Percentiles rank a stretch among this genome's conserved stretches.
These are phyloP conservation scores for Neospora caninum DNA, from an alignment of 169 alveolate species.

Conservation along the genomic window DNA sequence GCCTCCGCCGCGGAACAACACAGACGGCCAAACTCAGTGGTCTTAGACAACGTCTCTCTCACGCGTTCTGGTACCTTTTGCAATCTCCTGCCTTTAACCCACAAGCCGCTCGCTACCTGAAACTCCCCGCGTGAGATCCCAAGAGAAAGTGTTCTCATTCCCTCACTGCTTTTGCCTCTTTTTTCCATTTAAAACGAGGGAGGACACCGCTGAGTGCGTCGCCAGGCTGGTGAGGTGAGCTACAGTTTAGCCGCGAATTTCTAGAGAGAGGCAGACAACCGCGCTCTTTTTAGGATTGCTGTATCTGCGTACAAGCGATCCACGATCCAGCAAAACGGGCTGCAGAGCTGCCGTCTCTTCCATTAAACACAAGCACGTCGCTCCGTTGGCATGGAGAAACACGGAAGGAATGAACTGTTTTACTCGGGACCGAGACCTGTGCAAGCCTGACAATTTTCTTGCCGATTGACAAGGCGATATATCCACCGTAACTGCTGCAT, in stretches of 20 bases:
- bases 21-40: not conserved
- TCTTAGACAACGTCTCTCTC: not conserved
- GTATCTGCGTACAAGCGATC: no score
- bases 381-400: no score
- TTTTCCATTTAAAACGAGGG: not conserved
- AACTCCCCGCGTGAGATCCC: not conserved
- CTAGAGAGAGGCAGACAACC: not conserved
- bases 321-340: no score
- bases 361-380: no score
- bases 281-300: no score
- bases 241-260: not conserved
- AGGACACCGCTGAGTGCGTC: no score
- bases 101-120: slow-evolving; percentile 7
- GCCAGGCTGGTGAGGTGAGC: not conserved
- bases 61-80: slow-evolving; percentile 18
- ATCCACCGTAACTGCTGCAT: no score
- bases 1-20: not conserved
- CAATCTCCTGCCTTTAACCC: slow-evolving; percentile 26
- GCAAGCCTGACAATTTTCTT: no score
- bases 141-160: not conserved
- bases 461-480: no score
- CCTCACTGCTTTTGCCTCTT: not conserved
- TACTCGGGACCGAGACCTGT: no score
- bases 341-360: no score
- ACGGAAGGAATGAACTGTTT: no score